A percentile compares a stretch with the other conserved stretches of the same genome.
phyloP scores from a whole-genome alignment of 202 grass and related monocot species.

The Panicum virgatum region DNA sequence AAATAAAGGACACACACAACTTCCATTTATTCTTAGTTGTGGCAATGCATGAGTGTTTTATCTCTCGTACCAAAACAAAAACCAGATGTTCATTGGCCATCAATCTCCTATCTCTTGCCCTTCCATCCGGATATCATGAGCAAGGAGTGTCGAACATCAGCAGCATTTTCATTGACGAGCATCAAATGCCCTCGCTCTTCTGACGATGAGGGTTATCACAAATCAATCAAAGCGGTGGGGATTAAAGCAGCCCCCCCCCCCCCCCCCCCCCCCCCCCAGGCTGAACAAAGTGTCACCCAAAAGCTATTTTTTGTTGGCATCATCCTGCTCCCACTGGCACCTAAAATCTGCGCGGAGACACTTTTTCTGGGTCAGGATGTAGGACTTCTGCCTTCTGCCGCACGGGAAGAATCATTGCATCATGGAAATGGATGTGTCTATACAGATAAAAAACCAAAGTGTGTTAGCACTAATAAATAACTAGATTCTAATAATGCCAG shows the following conservation, averaged over 20 bases:
- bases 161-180: neutral
- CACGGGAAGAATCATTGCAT: slow-evolving; percentile 18
- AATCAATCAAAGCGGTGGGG: neutral
- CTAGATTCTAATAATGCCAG: neutral
- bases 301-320: slow-evolving; percentile 20
- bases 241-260: neutral
- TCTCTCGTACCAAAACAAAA: neutral
- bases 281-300: neutral
- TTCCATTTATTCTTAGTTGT: neutral
- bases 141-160: neutral
- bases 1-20: slow-evolving; percentile 11
- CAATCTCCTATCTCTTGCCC: neutral
- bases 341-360: neutral
- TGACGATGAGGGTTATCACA: slow-evolving; percentile 16
- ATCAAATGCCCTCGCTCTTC: neutral
- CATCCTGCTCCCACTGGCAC: neutral
- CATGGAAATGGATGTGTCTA: neutral
- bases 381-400: neutral
- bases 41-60: neutral
- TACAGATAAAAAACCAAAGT: neutral
- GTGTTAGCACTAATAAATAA: neutral
- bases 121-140: neutral
- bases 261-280: too few species aligned
- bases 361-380: too few species aligned
- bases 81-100: neutral